Evolutionary conservation across 495 filamentous ascomycete genomes (phyloP).

Genomic region (Echria macrotheca): DNA sequence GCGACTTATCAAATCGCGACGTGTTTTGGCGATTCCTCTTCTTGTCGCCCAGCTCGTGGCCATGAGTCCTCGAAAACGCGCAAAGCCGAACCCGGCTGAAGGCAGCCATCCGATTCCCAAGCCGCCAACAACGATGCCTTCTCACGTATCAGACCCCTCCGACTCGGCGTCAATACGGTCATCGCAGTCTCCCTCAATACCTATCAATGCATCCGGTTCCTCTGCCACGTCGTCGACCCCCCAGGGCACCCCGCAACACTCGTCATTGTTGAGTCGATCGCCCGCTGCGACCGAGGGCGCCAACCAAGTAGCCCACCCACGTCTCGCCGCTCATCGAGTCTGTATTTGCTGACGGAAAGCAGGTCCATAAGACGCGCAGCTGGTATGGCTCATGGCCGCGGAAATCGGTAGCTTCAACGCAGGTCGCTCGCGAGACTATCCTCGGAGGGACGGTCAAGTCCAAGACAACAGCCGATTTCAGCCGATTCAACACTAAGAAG

Average conservation of each 20-base stretch:
- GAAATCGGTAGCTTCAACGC: slow-evolving; percentile 67
- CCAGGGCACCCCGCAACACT: slow-evolving; percentile 5
- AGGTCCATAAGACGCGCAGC: slow-evolving; percentile 51
- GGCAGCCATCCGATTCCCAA: slow-evolving; percentile 29
- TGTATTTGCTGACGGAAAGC: no score
- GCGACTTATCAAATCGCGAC: background rate
- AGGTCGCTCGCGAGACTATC: slow-evolving; percentile 73
- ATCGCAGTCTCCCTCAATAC: slow-evolving; percentile 1
- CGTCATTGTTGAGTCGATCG: slow-evolving; percentile 4
- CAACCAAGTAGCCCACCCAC: slow-evolving; percentile 16
- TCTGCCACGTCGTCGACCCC: slow-evolving; percentile 7
- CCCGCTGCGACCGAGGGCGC: background rate
- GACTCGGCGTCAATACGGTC: slow-evolving; percentile 1
- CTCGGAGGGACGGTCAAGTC: slow-evolving; percentile 48
- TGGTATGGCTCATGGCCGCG: slow-evolving; percentile 68
- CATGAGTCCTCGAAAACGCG: slow-evolving; percentile 60
- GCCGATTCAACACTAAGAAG: slow-evolving; percentile 41
- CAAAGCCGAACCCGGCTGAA: slow-evolving; percentile 52
- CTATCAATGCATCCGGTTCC: slow-evolving; percentile 1
- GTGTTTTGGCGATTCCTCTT: background rate
- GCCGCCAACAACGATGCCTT: slow-evolving; percentile 6
- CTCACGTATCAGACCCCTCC: slow-evolving; percentile 15
- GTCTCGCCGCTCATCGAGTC: no score
- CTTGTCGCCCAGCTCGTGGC: slow-evolving; percentile 1
- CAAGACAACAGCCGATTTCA: slow-evolving; percentile 37